Percentiles rank a stretch among this genome's conserved stretches.
Conservation (phyloP, 2,329 filamentous ascomycete genomes). For the Phyllosticta paracitricarpa region DNA sequence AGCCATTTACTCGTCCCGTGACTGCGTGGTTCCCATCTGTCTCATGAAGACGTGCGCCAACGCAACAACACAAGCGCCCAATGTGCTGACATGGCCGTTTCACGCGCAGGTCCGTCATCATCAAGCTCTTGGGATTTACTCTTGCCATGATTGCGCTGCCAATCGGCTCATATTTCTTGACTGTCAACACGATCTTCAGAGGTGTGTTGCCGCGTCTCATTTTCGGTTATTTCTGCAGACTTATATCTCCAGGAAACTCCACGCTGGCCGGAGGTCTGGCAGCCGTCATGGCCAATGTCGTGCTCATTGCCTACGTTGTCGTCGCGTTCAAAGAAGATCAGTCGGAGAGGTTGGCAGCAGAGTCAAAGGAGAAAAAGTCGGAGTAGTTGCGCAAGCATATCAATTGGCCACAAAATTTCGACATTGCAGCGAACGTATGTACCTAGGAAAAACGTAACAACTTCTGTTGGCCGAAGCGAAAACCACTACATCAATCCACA, state of each 20-base stretch:
- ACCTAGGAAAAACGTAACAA: background rate
- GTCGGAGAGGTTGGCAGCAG: slow-evolving; percentile 36
- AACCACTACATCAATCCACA: background rate
- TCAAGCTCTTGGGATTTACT: slow-evolving; percentile 84
- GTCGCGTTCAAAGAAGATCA: slow-evolving; percentile 86
- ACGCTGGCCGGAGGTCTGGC: slow-evolving; percentile 79
- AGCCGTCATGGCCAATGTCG: slow-evolving; percentile 82
- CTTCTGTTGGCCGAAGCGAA: background rate
- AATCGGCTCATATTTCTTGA: slow-evolving; percentile 80
- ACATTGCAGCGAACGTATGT: background rate
- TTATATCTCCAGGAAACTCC: slow-evolving; percentile 57
- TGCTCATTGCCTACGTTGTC: slow-evolving; percentile 81
- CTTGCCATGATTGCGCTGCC: slow-evolving; percentile 82
- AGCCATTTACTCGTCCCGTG: background rate
- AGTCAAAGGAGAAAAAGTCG: slow-evolving; percentile 35
- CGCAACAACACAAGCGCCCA: background rate
- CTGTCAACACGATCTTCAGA: slow-evolving; percentile 64
- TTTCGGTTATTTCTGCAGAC: background rate
- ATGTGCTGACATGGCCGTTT: slow-evolving; percentile 2
- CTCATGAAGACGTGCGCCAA: background rate
- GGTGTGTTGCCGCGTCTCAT: slow-evolving; percentile 23
- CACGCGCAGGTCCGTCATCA: slow-evolving; percentile 60
- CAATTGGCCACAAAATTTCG: background rate
- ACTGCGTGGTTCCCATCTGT: background rate
- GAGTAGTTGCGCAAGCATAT: slow-evolving; percentile 6